Evolutionary conservation across 768 basidiomycete genomes (phyloP).

Genomic region (Boletus huronensis): DNA sequence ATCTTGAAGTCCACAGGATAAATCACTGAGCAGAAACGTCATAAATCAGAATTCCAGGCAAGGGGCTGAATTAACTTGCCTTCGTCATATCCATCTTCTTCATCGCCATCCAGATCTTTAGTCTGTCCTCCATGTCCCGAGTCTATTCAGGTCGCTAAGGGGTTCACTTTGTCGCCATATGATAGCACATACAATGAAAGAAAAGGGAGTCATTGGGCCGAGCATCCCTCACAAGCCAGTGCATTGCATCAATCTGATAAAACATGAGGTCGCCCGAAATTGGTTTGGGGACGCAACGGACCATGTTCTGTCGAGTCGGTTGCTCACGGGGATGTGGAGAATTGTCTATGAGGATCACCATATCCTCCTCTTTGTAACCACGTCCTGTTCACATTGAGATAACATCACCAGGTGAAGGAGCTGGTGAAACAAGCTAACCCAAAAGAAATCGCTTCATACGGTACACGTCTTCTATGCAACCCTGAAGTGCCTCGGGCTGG

Average conservation of each 20-base stretch:
- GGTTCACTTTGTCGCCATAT: not conserved
- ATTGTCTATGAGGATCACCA: conserved; percentile 85
- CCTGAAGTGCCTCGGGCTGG: conserved; percentile 60
- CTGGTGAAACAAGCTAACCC: conserved; percentile 39
- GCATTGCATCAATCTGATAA: conserved; percentile 69
- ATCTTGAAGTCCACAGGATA: conserved; percentile 74
- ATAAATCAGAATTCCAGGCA: not conserved
- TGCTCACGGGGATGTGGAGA: conserved; percentile 52
- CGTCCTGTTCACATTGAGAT: conserved; percentile 18
- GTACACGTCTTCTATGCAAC: conserved; percentile 89
- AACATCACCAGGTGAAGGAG: not conserved
- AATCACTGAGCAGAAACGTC: conserved; percentile 50
- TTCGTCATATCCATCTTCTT: conserved; percentile 83
- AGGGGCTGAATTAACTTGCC: conserved; percentile 33
- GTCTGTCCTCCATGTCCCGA: conserved; percentile 95
- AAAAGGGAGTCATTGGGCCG: conserved; percentile 81
- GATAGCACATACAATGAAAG: conserved; percentile 68
- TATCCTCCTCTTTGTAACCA: conserved; percentile 73
- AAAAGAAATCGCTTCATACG: conserved; percentile 79
- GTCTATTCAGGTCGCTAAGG: conserved; percentile 39
- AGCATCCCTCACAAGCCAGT: conserved; percentile 86
- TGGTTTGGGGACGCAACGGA: conserved; percentile 31
- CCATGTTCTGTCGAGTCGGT: conserved; percentile 83
- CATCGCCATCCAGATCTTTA: conserved; percentile 78
- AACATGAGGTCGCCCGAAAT: not conserved